Conservation (phyloP, 192 early-diverging fungal species). For the Allomyces arbusculus region DNA sequence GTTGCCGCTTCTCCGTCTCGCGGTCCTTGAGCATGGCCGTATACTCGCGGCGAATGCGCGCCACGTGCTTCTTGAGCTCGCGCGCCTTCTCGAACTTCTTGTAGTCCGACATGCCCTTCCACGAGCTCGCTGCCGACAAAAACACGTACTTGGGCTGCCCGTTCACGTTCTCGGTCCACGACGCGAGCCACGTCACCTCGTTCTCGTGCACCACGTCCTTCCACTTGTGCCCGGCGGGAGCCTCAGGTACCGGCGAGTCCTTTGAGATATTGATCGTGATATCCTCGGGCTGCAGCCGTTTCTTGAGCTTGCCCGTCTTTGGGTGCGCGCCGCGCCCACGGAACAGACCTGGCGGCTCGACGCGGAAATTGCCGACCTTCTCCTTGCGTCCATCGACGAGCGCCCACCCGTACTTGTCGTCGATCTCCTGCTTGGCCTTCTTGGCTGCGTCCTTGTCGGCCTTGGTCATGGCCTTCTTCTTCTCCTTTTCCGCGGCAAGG, state of each 20-base stretch:
- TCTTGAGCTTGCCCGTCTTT: constrained; percentile 78
- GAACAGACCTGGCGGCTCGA: constrained; percentile 91
- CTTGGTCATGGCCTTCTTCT: constrained; percentile 66
- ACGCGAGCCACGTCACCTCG: constrained; percentile 88
- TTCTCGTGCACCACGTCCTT: constrained; percentile 66
- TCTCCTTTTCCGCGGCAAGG: constrained; percentile 51
- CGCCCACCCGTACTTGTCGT: constrained; percentile 58
- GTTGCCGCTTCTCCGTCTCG: constrained; percentile 62
- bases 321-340: constrained; percentile 94
- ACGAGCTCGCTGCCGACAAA: constrained; percentile 73
- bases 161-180: constrained; percentile 98
- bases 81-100: constrained; percentile 93
- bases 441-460: constrained; percentile 71
- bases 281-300: constrained; percentile 74
- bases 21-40: constrained; percentile 57
- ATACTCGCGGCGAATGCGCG: constrained; percentile 58
- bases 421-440: constrained; percentile 40
- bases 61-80: constrained; percentile 59
- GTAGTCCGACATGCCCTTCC: constrained; percentile 87
- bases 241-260: constrained; percentile 50
- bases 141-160: constrained; percentile 83
- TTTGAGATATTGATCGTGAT: constrained; percentile 80
- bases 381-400: constrained; percentile 75
- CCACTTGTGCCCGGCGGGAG: constrained; percentile 82
- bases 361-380: constrained; percentile 91